Percentiles rank a stretch among this genome's conserved stretches.
Conservation (phyloP, 164 flowering plant species). For the Macadamia tetraphylla region DNA sequence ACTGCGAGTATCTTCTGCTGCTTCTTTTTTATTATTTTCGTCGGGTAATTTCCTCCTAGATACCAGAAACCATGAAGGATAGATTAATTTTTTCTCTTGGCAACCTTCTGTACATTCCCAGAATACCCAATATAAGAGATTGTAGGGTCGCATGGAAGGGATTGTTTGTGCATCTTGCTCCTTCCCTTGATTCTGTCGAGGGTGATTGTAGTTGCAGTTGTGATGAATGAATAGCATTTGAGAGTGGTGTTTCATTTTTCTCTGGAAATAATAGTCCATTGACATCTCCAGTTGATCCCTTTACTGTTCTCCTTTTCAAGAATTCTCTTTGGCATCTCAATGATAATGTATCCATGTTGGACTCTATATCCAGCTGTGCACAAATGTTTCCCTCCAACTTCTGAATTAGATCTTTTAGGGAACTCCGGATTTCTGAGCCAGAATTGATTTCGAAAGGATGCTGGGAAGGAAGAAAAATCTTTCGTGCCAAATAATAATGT, state of each 20-base stretch:
- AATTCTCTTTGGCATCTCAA: slow-evolving; percentile 17
- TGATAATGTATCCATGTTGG: slow-evolving; percentile 15
- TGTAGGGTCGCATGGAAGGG: slow-evolving; percentile 35
- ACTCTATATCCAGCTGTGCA: slow-evolving; percentile 15
- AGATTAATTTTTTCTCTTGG: slow-evolving; percentile 80
- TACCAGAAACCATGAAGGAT: slow-evolving; percentile 65
- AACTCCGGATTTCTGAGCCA: slow-evolving; percentile 27
- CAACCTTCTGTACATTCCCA: slow-evolving; percentile 28
- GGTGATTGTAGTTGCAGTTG: slow-evolving; percentile 60
- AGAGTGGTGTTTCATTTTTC: slow-evolving; percentile 29
- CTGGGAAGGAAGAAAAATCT: slow-evolving; percentile 31
- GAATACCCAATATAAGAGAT: slow-evolving; percentile 23
- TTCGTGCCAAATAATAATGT: slow-evolving; percentile 27
- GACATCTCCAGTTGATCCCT: slow-evolving; percentile 20
- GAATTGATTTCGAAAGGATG: slow-evolving; percentile 31
- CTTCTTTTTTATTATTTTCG: slow-evolving; percentile 36
- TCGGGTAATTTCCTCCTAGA: slow-evolving; percentile 43
- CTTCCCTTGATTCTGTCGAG: slow-evolving; percentile 77
- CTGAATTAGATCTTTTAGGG: slow-evolving; percentile 19
- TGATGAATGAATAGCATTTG: too few species aligned
- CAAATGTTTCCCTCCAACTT: slow-evolving; percentile 14
- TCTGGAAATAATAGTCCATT: slow-evolving; percentile 18
- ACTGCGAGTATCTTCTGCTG: slow-evolving; percentile 29
- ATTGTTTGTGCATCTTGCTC: slow-evolving; percentile 46
- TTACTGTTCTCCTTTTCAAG: slow-evolving; percentile 18